These are phyloP conservation scores for Phylloporus scabripes DNA, from an alignment of 768 basidiomycete species.

Conservation along the genomic window DNA sequence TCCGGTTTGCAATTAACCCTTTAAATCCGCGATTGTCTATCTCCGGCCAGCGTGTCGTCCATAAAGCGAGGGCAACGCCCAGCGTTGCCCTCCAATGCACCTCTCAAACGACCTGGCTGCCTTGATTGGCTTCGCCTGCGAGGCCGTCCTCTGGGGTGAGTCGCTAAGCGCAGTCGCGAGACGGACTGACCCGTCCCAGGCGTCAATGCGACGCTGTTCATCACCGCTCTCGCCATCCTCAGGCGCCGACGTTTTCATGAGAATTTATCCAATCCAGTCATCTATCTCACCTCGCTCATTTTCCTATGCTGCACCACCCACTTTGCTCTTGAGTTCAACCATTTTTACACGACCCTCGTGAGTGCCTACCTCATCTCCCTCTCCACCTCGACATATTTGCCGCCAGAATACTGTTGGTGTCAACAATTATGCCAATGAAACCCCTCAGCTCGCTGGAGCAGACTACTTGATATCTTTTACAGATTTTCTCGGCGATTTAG, in stretches of 20 bases:
- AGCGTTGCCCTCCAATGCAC: conserved; percentile 4
- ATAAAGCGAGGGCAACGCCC: not conserved
- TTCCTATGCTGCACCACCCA: conserved; percentile 31
- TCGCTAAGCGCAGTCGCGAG: not conserved
- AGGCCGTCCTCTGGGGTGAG: conserved; percentile 34
- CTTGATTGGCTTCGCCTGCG: conserved; percentile 35
- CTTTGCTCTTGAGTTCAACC: conserved; percentile 33
- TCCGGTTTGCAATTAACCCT: not conserved
- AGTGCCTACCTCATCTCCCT: conserved; percentile 1
- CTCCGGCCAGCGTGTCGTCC: not conserved
- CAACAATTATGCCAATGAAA: conserved; percentile 28
- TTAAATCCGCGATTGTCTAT: not conserved
- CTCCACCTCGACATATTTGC: not conserved
- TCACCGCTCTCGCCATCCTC: conserved; percentile 25
- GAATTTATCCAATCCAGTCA: conserved; percentile 20
- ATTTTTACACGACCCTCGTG: conserved; percentile 32
- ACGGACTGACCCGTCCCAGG: conserved; percentile 2
- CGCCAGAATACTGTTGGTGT: conserved; percentile 26
- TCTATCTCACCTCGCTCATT: conserved; percentile 27
- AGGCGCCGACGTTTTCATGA: conserved; percentile 5
- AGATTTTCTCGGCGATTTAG: conserved; percentile 33
- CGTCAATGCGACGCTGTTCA: conserved; percentile 25
- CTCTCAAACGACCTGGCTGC: conserved; percentile 30
- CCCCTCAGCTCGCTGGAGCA: conserved; percentile 25
- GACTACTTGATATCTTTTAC: conserved; percentile 34